These are phyloP conservation scores for Suhomyces terraborum DNA, from an alignment of 1,139 yeast genomes.

Conservation along the genomic window DNA sequence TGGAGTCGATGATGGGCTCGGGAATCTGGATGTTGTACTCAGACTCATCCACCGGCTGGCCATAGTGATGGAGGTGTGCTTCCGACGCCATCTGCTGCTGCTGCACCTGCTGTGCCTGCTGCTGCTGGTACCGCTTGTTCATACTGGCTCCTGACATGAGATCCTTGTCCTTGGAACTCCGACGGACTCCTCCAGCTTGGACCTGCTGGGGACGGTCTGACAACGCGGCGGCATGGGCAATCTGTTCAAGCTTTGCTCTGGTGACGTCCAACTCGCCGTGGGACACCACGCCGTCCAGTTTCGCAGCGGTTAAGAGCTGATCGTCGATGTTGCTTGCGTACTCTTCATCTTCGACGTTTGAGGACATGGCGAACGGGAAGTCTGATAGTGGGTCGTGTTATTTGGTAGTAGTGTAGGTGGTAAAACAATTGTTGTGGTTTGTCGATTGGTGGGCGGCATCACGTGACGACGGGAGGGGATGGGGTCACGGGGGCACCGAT, in stretches of 20 bases:
- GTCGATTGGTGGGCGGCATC: not conserved
- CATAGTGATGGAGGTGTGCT: constrained; percentile 24
- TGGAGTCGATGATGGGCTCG: constrained; percentile 48
- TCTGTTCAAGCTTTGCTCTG: constrained; percentile 36
- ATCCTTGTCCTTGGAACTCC: constrained; percentile 4
- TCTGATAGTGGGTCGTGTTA: constrained; percentile 23
- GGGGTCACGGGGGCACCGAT: not conserved
- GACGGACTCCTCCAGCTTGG: constrained; percentile 2
- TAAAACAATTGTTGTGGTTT: constrained; percentile 10
- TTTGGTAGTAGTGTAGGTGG: constrained; percentile 32
- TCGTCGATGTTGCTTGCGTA: constrained; percentile 50
- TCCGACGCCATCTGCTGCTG: constrained; percentile 24
- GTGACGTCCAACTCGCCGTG: constrained; percentile 32
- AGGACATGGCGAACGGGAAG: constrained; percentile 22
- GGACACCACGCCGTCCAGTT: constrained; percentile 33
- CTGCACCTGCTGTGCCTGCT: constrained; percentile 20
- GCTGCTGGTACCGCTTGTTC: constrained; percentile 21
- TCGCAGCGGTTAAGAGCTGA: constrained; percentile 44
- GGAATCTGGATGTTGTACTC: constrained; percentile 53
- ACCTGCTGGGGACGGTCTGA: constrained; percentile 12
- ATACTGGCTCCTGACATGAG: constrained; percentile 10
- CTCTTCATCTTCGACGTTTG: constrained; percentile 37
- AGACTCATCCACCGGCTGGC: constrained; percentile 34
- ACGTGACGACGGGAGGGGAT: not conserved
- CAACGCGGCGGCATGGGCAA: constrained; percentile 32